Evolutionary conservation across 768 basidiomycete genomes (phyloP), one percentile per base, ranked within the genome.

Genomic region (Leccinum incarnatum): DNA sequence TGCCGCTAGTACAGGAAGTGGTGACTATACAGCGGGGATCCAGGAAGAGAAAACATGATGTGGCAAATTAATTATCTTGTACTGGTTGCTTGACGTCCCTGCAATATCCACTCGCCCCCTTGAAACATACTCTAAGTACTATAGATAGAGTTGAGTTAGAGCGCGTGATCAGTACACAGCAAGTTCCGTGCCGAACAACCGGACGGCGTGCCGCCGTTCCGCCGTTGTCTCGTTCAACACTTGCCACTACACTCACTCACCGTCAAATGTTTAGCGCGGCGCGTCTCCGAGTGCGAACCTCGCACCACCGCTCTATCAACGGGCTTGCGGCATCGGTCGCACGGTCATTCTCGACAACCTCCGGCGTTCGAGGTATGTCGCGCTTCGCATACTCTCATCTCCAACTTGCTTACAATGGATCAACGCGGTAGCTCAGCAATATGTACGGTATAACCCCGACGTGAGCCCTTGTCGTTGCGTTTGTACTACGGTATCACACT

Each of bases 311-410:
- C 19, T 2, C 19, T 56, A 51, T 65, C 60, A 67, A 50, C 34
- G n/a, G 42, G 42, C 42, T 52, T 5, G 37, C 62, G 37, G 54
- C 57, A 14, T 34, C 50, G 6, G 30, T 58, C 56, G 3, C 68
- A 59, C 66, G 59, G 7, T 55, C 66, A 37, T 68, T 72, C 49
- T 61, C 64, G 11, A 66, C 70, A 15, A 62, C 64, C 17, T 48
- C 59, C 29, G 27, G 53, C 47, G 52, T 46, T 51, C 64, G 59
- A 12, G 61, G 70, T 71, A 55, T 4, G 70, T 62, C 23, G 23
- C 12, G 11, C n/a, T 42, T 54, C 10, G 23, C 49, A 25, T 47
- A 6, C 42, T 52, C 53, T 12, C 8, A 30, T 49, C 21, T 48
- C 50, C 54, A 27, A 45, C 53, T 51, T 25, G 42, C 36, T 17